Base-by-base conservation (phyloP, 2,329 filamentous ascomycete genomes). In the Aspergillus fischeri region DNA sequence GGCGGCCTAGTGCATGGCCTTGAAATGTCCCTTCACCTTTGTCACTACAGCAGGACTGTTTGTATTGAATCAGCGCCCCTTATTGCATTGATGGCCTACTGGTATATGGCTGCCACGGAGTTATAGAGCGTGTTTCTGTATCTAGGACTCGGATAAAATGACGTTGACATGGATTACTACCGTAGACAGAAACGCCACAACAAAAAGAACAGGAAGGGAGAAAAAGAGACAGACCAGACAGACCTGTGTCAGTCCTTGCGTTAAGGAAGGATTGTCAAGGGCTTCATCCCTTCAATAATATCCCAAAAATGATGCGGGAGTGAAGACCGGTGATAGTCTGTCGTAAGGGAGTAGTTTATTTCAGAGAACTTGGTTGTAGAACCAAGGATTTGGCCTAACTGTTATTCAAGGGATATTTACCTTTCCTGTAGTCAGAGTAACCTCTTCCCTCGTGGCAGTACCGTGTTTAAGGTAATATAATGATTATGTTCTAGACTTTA, bases 61-160 rank as follows among this genome's bases (percentile, higher is more conserved):
- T 53, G 52, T 51, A 27, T 25, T 52, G 53, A 38, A 47, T 44
- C 50, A 25, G 44, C 27, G 49, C 38, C 41, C 52, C 41, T n/a
- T 56, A 17, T 65, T 62, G 61, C 65, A 65, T 65, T 49, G 60
- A 63, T 58, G 60, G 62, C 59, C 60, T 60, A 64, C 63, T 63
- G 65, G 65, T 56, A 60, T 61, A 58, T 60, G 60, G 57, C 56
- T 57, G 59, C 60, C 53, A 48, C 51, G 63, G 61, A 61, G 61
- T 64, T 63, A 53, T 38, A 54, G 58, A 53, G 52, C 51, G 54
- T 54, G 54, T 59, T 51, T 48, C 52, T 27, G 44, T 58, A 57
- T 64, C 59, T 60, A 52, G 50, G 51, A 27, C 24, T 25, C 11
- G 56, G 51, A 52, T 41, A 9, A 48, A 49, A 49, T 52, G 50